Conservation (phyloP, 306 rosid genomes). For the Citrullus colocynthis region DNA sequence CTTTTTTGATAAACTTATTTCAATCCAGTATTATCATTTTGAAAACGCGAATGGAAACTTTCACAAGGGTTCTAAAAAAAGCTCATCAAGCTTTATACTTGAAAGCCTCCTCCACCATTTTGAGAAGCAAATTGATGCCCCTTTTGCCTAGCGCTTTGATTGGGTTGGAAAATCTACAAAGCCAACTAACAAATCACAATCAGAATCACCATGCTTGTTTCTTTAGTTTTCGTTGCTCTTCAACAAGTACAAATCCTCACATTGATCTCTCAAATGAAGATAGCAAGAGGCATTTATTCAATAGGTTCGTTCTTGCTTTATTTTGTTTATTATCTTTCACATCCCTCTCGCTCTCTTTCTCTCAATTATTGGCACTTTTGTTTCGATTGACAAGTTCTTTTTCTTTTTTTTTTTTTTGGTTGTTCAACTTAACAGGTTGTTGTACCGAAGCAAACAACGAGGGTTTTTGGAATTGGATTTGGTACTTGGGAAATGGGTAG, state of each 20-base stretch:
- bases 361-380: not conserved
- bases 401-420: not conserved
- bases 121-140: not conserved
- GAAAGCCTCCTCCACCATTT: not conserved
- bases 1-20: not conserved
- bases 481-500: conserved; percentile 90
- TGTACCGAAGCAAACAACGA: conserved; percentile 86
- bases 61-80: not conserved
- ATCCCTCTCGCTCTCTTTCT: not conserved
- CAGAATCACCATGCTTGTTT: conserved; percentile 10
- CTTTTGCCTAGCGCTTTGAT: not conserved
- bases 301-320: conserved; percentile 28
- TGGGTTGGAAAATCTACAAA: not conserved
- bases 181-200: not conserved
- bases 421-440: conserved; percentile 22
- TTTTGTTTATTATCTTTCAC: not conserved
- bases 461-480: conserved; percentile 83
- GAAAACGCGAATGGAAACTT: not conserved
- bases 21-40: not conserved
- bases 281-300: conserved; percentile 55
- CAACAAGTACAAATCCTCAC: conserved; percentile 16
- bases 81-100: not conserved
- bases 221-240: conserved; percentile 18
- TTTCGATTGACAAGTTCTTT: not conserved
- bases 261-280: conserved; percentile 65